Evolutionary conservation across 1,139 yeast genomes (phyloP), one percentile per base, ranked within the genome.

Genomic region (Nakaseomyces uthaithaninus): DNA sequence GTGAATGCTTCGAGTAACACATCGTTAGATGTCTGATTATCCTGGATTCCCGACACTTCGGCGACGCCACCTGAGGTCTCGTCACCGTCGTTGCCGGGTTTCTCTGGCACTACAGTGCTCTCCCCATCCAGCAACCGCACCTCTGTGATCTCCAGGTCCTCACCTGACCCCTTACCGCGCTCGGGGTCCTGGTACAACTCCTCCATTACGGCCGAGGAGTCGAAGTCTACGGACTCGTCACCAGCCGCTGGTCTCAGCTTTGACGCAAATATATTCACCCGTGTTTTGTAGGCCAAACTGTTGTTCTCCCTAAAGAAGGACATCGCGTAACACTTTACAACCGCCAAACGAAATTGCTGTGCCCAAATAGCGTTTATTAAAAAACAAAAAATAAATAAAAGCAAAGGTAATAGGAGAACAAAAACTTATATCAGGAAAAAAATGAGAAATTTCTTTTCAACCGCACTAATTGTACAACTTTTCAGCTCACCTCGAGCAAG

Each of bases 1-100:
- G 54, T 55, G 38, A 59, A 59, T 0, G 64, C 64, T 36, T 55
- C 61, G 20, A 59, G 37, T 14, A 59, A 44, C 9, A 59, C 62
- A 47, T 58, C 62, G 37, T 59, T 57, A 4, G 61, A 54, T n/a
- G n/a, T n/a, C n/a, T n/a, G n/a, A n/a, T n/a, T n/a, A n/a, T n/a
- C n/a, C n/a, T n/a, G n/a, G n/a, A n/a, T n/a, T n/a, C n/a, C n/a
- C n/a, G n/a, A n/a, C n/a, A n/a, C n/a, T n/a, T n/a, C n/a, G n/a
- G n/a, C n/a, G n/a, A n/a, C n/a, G n/a, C n/a, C n/a, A n/a, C n/a
- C 12, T 11, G 22, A 19, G 8, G 30, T 25, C 25, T 25, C 19
- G 12, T 35, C 28, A 6, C 17, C 14, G 18, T 15, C 27, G 7
- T 24, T 41, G 4, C 28, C 18, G 3, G 30, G 22, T 16, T 18